Percentiles rank a stretch among this genome's conserved stretches.
Evolutionary conservation across 768 basidiomycete genomes (phyloP).

Genomic region (Podaxis sp.): DNA sequence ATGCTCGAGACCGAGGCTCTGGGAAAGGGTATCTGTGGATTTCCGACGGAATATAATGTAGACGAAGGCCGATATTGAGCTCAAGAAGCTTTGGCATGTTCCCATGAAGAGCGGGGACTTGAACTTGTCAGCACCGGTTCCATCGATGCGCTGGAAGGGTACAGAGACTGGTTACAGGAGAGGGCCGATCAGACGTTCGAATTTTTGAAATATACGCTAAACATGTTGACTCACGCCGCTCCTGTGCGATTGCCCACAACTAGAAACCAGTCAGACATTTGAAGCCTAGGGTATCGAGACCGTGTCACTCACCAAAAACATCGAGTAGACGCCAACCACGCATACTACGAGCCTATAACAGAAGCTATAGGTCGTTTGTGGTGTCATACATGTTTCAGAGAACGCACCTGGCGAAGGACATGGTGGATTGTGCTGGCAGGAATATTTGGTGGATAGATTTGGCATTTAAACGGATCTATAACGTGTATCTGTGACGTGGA

Average conservation of each 20-base stretch:
- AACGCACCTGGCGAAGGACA: conserved; percentile 30
- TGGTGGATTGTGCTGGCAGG: conserved; percentile 16
- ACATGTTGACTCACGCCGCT: conserved; percentile 61
- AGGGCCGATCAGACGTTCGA: background rate
- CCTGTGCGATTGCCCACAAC: conserved; percentile 94
- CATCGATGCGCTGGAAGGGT: conserved; percentile 73
- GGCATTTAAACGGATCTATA: background rate
- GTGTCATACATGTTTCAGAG: background rate
- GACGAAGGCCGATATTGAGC: conserved; percentile 70
- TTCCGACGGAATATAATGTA: conserved; percentile 70
- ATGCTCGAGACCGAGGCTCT: conserved; percentile 61
- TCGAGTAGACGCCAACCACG: conserved; percentile 85
- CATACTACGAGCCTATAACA: conserved; percentile 66
- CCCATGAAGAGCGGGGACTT: conserved; percentile 83
- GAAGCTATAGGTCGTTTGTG: background rate
- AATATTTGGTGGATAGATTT: background rate
- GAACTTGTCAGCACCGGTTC: conserved; percentile 66
- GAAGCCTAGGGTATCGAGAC: conserved; percentile 1
- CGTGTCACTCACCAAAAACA: conserved; percentile 72
- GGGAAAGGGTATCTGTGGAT: conserved; percentile 46
- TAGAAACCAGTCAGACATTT: conserved; percentile 25
- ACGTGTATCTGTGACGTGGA: conserved; percentile 11
- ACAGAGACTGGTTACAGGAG: conserved; percentile 60
- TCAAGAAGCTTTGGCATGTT: conserved; percentile 79
- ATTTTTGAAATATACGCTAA: background rate